Base-by-base conservation (phyloP, 345 rosid species). In the Rhizophora apiculata region DNA sequence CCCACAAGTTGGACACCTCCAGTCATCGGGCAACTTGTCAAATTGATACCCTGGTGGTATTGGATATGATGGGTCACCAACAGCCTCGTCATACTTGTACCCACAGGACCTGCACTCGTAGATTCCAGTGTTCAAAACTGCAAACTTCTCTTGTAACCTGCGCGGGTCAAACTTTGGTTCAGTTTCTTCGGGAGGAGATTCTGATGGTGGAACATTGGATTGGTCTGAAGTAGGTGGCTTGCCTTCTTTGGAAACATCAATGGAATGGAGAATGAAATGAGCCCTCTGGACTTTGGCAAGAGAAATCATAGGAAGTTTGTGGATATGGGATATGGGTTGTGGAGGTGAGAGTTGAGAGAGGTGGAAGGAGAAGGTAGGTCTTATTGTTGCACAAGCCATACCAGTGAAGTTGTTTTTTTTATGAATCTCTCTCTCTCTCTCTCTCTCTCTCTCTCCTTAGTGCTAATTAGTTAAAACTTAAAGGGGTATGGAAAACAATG, bases 1-100 rank as follows among this genome's bases (percentile, higher is more conserved):
- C 20, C 99, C 99, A 71, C 99, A 92, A 31, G 97, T 95, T 2
- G 97, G 88, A 49, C 97, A 95, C 78, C 97, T 82, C 96, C 99
- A 92, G 61, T 89, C 99, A 20, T 79, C 93, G 15, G 96, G 96
- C 78, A 95, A 55, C 81, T 87, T 82, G 24, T 85, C 88, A 74
- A 85, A 95, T 58, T 79, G 92, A 60, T 92, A 81, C 11, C 97
- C 99, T 3, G 99, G 96, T 10, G 99, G 89, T 60, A 95, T 83
- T 30, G 99, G 97, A 62, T 91, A 91, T 10, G 92, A 81, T 6
- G 91, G 89, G 66, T 92, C 99, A 29, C 99, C 99, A 7, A 86
- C 83, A 1, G 96, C 79, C 76, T 95, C 99, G 68, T 95, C 97
- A 63, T 84, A 95, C 78, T 85, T 89, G 76, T 84, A 88, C 27